Evolutionary conservation across 1,284 basidiomycete genomes (phyloP), one percentile per base, ranked within the genome.

Genomic region (Tilletia indica): DNA sequence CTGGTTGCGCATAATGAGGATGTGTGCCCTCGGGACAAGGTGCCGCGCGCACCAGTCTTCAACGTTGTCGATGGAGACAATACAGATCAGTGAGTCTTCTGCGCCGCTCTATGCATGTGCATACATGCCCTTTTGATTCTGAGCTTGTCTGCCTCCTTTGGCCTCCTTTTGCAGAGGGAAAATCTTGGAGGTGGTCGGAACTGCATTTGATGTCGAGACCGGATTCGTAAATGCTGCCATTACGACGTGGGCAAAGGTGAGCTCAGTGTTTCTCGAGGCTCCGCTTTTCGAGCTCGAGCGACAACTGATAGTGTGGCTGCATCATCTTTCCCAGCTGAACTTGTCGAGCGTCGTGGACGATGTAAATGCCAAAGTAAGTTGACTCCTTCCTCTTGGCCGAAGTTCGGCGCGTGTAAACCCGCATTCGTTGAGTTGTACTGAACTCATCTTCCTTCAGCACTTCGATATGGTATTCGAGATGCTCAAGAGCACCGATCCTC

Each of bases 11-110:
- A 38, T n/a, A 69, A 56, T 16, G 36, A 72, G 4, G 72, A 70
- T 21, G 73, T 73, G 68, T 80, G 78, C 58, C 70, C 73, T 1
- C 73, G 74, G 34, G 68, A 64, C 9, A 67, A 73, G 39, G 74
- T 75, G 3, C 78, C 78, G 9, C 68, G 67, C 16, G 78, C 76
- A 12, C 76, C 77, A 56, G 71, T 80, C 56, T 78, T 80, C 70
- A 79, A 80, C 67, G 66, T 80, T 5, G 78, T 77, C n/a, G 78
- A 80, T 66, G 75, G 76, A 25, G 72, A 71, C 4, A 72, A 80
- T 19, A 68, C 77, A 19, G 75, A 72, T 34, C 76, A 77, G 66
- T 51, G 63, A 64, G 61, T 64, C 14, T 9, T 45, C 42, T 45
- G 6, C 38, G 16, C 51, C 68, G n/a, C 19, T n/a, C 61, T 47